phyloP scores from a whole-genome alignment of 495 filamentous ascomycete genomes.

The Xylona heveae region DNA sequence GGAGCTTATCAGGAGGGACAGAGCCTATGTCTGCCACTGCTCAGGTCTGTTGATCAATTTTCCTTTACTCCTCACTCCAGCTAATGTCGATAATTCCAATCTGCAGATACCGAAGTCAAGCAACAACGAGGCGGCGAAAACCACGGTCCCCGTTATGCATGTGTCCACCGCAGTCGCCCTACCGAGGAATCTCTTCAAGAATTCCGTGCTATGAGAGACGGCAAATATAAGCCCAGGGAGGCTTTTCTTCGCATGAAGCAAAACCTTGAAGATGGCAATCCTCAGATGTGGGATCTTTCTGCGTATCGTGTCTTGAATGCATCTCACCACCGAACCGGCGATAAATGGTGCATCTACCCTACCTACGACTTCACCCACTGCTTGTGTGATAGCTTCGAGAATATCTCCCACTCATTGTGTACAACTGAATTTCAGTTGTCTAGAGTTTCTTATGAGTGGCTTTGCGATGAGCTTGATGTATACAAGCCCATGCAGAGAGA shows the following conservation, averaged over 20 bases:
- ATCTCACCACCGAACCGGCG: conserved; percentile 51
- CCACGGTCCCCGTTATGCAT: conserved; percentile 47
- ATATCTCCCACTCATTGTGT: conserved; percentile 74
- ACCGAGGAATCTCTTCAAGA: conserved; percentile 58
- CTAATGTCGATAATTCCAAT: neutral
- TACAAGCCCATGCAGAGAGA: conserved; percentile 80
- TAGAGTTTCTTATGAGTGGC: conserved; percentile 72
- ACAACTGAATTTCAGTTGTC: conserved; percentile 68
- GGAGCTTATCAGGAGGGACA: conserved; percentile 49
- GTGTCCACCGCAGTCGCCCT: conserved; percentile 51
- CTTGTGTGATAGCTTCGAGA: conserved; percentile 74
- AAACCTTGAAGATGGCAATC: conserved; percentile 26
- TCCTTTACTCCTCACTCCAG: conserved; percentile 1
- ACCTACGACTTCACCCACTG: conserved; percentile 87
- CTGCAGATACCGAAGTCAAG: conserved; percentile 52
- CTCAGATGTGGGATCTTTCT: conserved; percentile 48
- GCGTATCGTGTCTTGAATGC: conserved; percentile 57
- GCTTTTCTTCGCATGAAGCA: conserved; percentile 90
- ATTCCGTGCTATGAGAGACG: conserved; percentile 80
- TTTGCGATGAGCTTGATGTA: conserved; percentile 49
- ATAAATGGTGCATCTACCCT: conserved; percentile 68
- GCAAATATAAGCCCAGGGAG: conserved; percentile 70
- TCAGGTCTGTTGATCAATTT: conserved; percentile 19
- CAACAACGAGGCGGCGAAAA: conserved; percentile 62
- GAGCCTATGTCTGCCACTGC: conserved; percentile 66